Percentiles rank a stretch among this genome's conserved stretches.
phyloP scores from a whole-genome alignment of 2,329 filamentous ascomycete species.

The Colletotrichum cereale region DNA sequence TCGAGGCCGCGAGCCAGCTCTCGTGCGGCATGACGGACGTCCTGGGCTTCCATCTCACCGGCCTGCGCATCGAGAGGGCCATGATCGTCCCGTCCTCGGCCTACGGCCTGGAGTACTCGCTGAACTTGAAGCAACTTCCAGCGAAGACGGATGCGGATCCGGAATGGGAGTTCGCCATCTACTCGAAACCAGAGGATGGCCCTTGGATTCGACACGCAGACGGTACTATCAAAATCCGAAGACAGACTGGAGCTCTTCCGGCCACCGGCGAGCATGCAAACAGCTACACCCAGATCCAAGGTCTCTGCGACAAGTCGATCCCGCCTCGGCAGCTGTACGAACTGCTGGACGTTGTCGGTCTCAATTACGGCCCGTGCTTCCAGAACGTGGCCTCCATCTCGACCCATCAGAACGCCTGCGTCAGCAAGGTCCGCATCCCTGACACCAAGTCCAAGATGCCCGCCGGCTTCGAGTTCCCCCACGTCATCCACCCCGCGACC shows the following conservation, averaged over 20 bases:
- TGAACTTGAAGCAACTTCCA: conserved; percentile 55
- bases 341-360: conserved; percentile 61
- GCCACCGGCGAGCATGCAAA: conserved; percentile 27
- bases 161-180: conserved; percentile 58
- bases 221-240: conserved; percentile 42
- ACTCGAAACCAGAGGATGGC: conserved; percentile 57
- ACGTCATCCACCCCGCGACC: conserved; percentile 69
- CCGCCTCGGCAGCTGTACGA: conserved; percentile 64
- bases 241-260: neutral
- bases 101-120: conserved; percentile 63
- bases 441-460: conserved; percentile 67
- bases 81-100: conserved; percentile 62
- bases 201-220: conserved; percentile 36
- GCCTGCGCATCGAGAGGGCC: conserved; percentile 62
- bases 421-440: conserved; percentile 57
- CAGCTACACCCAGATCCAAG: conserved; percentile 44
- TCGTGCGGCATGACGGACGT: conserved; percentile 41
- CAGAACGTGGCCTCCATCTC: conserved; percentile 58
- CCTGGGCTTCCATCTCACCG: conserved; percentile 57
- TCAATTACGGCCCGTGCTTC: conserved; percentile 65
- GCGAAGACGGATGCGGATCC: conserved; percentile 30
- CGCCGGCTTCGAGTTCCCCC: conserved; percentile 63
- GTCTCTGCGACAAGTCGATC: conserved; percentile 50
- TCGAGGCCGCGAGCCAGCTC: conserved; percentile 61
- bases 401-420: conserved; percentile 50